phyloP scores from a whole-genome alignment of 2,329 filamentous ascomycete species.

The Pseudogymnoascus verrucosus region DNA sequence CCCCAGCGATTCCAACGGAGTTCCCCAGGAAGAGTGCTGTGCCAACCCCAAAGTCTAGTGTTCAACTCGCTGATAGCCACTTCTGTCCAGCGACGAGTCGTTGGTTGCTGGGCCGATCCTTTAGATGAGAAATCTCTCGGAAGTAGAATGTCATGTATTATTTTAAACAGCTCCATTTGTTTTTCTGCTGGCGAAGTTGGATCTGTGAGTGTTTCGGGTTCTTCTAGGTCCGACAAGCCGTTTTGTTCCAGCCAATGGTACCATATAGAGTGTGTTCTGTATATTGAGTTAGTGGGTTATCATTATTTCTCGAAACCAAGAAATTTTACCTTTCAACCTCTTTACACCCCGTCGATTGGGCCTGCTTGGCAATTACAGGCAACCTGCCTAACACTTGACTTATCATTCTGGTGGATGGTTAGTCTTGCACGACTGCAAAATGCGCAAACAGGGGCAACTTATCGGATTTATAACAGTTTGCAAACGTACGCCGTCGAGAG shows the following conservation, averaged over 20 bases:
- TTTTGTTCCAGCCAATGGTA: constrained; percentile 1
- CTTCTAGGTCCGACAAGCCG: neutral
- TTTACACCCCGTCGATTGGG: neutral
- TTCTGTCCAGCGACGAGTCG: constrained; percentile 3
- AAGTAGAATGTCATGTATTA: constrained; percentile 6
- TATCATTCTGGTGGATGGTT: constrained; percentile 10
- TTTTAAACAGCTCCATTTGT: neutral
- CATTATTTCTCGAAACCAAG: neutral
- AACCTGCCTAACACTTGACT: constrained; percentile 10
- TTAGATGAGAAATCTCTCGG: neutral
- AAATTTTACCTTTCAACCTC: neutral
- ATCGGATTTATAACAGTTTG: constrained; percentile 15
- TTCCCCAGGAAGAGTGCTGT: constrained; percentile 7
- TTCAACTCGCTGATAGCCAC: constrained; percentile 11
- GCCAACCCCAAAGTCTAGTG: constrained; percentile 12
- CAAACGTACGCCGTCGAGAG: constrained; percentile 12
- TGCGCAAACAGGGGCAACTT: constrained; percentile 10
- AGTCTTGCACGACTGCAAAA: neutral
- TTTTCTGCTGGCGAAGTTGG: neutral
- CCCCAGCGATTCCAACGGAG: constrained; percentile 14
- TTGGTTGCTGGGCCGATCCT: neutral
- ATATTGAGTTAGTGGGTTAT: neutral
- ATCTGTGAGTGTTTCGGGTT: neutral
- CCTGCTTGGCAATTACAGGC: neutral
- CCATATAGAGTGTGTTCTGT: neutral